A percentile compares a stretch with the other conserved stretches of the same genome.
Conservation (phyloP, 345 rosid species). For the Firmiana major region DNA sequence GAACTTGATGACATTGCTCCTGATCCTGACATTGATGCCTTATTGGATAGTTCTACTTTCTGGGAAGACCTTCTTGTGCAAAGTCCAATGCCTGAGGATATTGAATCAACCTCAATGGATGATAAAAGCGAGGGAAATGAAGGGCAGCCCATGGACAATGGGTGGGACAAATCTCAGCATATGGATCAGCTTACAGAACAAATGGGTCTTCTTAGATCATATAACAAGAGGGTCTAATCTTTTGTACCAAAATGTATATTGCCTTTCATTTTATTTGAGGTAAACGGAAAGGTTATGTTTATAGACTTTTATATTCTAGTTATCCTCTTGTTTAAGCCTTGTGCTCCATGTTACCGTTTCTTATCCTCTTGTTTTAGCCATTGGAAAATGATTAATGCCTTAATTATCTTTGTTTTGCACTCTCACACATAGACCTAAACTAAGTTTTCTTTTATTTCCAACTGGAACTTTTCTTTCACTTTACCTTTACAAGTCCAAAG, state of each 20-base stretch:
- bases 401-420: slow-evolving; percentile 15
- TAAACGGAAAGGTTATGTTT: slow-evolving; percentile 3
- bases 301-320: background rate
- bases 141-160: slow-evolving; percentile 33
- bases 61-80: slow-evolving; percentile 52
- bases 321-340: slow-evolving; percentile 13
- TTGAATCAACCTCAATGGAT: slow-evolving; percentile 49
- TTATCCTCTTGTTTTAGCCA: slow-evolving; percentile 11
- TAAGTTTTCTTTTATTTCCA: background rate
- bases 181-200: slow-evolving; percentile 78
- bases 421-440: slow-evolving; percentile 3
- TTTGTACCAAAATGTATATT: slow-evolving; percentile 8
- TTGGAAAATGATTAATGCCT: slow-evolving; percentile 13
- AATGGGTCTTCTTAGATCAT: slow-evolving; percentile 78
- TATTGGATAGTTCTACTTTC: slow-evolving; percentile 47
- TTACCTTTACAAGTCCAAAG: background rate
- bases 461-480: background rate
- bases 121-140: slow-evolving; percentile 27
- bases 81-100: slow-evolving; percentile 59
- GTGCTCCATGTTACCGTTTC: too few species aligned
- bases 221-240: slow-evolving; percentile 31
- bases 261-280: slow-evolving; percentile 1
- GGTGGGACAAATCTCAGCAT: slow-evolving; percentile 46
- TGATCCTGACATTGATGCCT: slow-evolving; percentile 65
- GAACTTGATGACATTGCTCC: slow-evolving; percentile 51